These are phyloP conservation scores for Beauveria bassiana DNA, from an alignment of 2,329 filamentous ascomycete species.

Conservation along the genomic window DNA sequence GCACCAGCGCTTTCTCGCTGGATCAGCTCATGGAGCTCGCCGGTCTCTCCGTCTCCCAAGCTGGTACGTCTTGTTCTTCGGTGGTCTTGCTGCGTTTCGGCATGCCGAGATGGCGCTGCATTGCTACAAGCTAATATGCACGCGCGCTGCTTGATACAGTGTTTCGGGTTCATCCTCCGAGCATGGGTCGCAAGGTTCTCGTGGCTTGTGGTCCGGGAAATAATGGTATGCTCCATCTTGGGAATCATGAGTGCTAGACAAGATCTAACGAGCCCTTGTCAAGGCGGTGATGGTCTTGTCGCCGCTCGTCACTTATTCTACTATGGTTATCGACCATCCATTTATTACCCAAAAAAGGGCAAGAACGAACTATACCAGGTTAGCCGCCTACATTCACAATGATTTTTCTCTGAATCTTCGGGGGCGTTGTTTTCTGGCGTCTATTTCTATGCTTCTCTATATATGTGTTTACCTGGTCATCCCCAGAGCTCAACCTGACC, in stretches of 20 bases:
- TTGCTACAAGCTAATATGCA: not conserved
- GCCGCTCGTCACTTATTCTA: constrained; percentile 86
- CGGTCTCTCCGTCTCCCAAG: constrained; percentile 86
- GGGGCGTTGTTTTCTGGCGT: not conserved
- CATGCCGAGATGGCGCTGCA: no score
- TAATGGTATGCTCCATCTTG: constrained; percentile 43
- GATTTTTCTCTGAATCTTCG: not conserved
- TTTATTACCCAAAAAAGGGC: constrained; percentile 90
- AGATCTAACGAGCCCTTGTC: constrained; percentile 21
- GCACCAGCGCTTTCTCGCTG: constrained; percentile 75
- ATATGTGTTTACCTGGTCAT: constrained; percentile 1
- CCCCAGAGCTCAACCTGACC: not conserved
- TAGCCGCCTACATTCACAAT: constrained; percentile 16
- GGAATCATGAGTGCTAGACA: not conserved
- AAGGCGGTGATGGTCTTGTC: constrained; percentile 89
- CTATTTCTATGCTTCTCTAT: not conserved
- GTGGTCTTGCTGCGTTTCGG: not conserved
- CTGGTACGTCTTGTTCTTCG: constrained; percentile 43
- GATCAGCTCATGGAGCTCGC: constrained; percentile 98
- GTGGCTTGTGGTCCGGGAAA: constrained; percentile 86
- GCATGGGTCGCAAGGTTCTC: constrained; percentile 63
- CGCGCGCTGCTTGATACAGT: constrained; percentile 44
- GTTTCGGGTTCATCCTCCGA: constrained; percentile 72
- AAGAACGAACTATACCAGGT: constrained; percentile 88
- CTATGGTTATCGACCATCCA: constrained; percentile 80